Evolutionary conservation across 116 monocot species (phyloP), one percentile per base, ranked within the genome.

Genomic region (Phalaenopsis hybrid): DNA sequence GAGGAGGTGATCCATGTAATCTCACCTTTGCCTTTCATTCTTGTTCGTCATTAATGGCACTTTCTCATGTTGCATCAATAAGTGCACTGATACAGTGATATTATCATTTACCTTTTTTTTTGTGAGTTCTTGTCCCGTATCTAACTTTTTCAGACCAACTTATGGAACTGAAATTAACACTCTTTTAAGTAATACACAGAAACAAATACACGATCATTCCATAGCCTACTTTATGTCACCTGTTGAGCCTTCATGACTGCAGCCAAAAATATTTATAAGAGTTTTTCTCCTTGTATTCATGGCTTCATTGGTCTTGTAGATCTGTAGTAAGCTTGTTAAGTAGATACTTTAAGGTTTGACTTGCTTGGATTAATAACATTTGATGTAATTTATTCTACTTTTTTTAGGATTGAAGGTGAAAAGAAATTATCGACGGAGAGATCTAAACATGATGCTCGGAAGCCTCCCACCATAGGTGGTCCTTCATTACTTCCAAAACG

Each of bases 401-500:
- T 20, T 61, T 51, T 73, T 72, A 92, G 94, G 83, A 85, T 74
- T 85, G 93, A 91, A 46, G 55, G 76, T 52, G 93, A 87, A 50
- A 92, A 61, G 84, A 81, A 82, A 81, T 12, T 79, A 70, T 84
- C 79, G 79, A 16, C 80, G 83, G 92, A 91, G 28, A 92, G 85
- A 82, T 80, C 83, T 86, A 94, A 85, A 79, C 87, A 75, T 79
- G 89, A 93, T 33, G 31, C 58, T 37, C 58, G 86, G 61, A 92
- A 91, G 85, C 77, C 80, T 8, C 79, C 87, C 70, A 94, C 86
- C 78, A 85, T 94, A 49, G 93, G 93, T 88, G 97, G 97, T 76
- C 97, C 97, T 41, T 82, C 94, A 77, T 86, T 92, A 88, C 94
- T 97, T 82, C 94, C 97, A 58, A 97, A 82, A 78, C 94, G 92